Conservation (phyloP, 192 early-diverging fungal genomes). For the Coemansia sp. region DNA sequence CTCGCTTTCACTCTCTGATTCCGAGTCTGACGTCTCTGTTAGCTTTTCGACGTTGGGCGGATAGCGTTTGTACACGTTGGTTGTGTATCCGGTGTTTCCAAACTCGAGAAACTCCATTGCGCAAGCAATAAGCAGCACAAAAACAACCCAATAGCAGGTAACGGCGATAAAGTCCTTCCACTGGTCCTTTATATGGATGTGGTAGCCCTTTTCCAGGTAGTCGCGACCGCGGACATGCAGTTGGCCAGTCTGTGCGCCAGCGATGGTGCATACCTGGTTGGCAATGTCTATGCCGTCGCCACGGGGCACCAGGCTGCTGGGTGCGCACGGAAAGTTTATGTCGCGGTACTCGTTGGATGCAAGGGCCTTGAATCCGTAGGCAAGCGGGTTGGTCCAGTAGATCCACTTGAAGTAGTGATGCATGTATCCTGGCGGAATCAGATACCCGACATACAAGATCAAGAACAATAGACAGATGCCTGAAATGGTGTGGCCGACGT, state of each 20-base stretch:
- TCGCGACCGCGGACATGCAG: conserved; percentile 59
- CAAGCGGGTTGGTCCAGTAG: conserved; percentile 71
- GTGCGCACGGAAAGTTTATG: conserved; percentile 31
- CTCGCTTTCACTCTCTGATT: neutral
- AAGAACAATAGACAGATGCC: conserved; percentile 62
- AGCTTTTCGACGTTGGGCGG: conserved; percentile 4
- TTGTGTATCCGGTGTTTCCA: conserved; percentile 45
- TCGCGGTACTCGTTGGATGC: conserved; percentile 60
- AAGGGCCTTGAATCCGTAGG: conserved; percentile 67
- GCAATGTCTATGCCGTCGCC: conserved; percentile 41
- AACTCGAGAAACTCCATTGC: conserved; percentile 64
- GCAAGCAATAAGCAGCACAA: conserved; percentile 34
- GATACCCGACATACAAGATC: conserved; percentile 62
- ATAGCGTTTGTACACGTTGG: conserved; percentile 40
- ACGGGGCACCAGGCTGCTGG: conserved; percentile 42
- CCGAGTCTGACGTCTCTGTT: neutral
- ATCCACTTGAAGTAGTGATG: conserved; percentile 66
- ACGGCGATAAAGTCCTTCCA: conserved; percentile 66
- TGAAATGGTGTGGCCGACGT: conserved; percentile 61
- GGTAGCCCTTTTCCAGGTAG: conserved; percentile 58
- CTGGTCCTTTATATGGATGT: conserved; percentile 58
- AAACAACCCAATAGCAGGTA: conserved; percentile 32
- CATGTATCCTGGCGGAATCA: conserved; percentile 61
- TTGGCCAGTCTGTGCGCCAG: conserved; percentile 57
- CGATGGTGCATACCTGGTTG: conserved; percentile 64